Conservation (phyloP, 148 eudicot genomes). For the Salicornia ramosissima region DNA sequence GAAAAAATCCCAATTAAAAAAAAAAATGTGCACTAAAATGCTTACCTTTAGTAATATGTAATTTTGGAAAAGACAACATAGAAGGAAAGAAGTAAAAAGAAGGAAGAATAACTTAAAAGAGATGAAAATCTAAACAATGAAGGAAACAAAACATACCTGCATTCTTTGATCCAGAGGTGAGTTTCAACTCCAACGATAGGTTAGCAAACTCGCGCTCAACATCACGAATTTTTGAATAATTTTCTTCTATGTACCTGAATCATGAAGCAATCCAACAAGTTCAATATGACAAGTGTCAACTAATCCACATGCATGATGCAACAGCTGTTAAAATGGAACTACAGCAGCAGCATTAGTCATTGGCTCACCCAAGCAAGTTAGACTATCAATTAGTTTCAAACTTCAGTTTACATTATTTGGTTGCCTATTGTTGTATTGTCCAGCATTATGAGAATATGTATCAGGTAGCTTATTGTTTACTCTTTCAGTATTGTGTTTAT, state of each 20-base stretch:
- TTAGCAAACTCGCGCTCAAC: conserved; percentile 83
- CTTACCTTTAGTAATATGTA: background rate
- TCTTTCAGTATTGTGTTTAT: background rate
- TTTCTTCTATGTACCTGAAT: conserved; percentile 82
- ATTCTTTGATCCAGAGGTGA: conserved; percentile 92
- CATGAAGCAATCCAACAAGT: conserved; percentile 7
- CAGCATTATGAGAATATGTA: background rate
- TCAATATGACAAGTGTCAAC: background rate
- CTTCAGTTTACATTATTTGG: background rate
- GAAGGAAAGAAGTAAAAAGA: background rate
- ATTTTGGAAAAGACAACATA: background rate
- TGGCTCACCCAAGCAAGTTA: background rate
- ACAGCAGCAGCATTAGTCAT: background rate
- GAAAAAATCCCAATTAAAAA: no score
- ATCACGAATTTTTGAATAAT: conserved; percentile 90
- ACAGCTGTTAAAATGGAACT: background rate
- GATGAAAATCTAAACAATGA: background rate
- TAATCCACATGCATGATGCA: background rate
- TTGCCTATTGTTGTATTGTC: background rate
- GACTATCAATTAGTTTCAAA: background rate
- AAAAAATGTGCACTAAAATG: background rate
- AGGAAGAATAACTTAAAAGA: background rate
- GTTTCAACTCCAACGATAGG: conserved; percentile 84
- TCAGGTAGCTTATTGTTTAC: background rate
- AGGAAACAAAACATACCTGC: conserved; percentile 50